A percentile compares a stretch with the other conserved stretches of the same genome.
These are phyloP conservation scores for Aspergillus sp. DNA, from an alignment of 2,329 filamentous ascomycete genomes.

Conservation along the genomic window DNA sequence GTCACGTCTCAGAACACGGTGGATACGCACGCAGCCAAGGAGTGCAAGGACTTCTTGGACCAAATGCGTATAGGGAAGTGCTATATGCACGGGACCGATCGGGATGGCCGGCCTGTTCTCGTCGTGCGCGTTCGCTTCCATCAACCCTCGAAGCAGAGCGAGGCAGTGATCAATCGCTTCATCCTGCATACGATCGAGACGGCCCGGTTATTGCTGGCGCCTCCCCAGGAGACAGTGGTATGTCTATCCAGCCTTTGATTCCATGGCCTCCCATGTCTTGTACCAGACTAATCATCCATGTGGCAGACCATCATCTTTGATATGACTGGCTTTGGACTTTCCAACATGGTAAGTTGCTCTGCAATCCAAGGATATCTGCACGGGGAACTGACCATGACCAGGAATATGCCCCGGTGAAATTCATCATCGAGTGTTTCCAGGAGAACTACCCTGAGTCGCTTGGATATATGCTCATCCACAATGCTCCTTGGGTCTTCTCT, in stretches of 20 bases:
- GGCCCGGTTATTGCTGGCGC: constrained; percentile 73
- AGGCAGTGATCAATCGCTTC: constrained; percentile 78
- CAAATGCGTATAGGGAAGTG: constrained; percentile 89
- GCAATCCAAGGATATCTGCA: too few species aligned
- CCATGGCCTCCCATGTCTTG: not conserved
- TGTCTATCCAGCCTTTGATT: constrained; percentile 34
- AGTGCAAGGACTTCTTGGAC: constrained; percentile 72
- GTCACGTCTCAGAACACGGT: constrained; percentile 61
- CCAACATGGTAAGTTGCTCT: constrained; percentile 75
- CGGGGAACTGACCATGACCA: constrained; percentile 28
- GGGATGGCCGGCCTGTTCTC: constrained; percentile 78
- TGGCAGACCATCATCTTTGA: constrained; percentile 84
- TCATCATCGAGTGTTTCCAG: constrained; percentile 98
- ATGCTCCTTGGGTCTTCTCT: constrained; percentile 90
- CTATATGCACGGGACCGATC: constrained; percentile 83
- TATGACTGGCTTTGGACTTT: constrained; percentile 87
- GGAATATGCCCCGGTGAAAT: constrained; percentile 95
- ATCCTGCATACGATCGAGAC: constrained; percentile 94
- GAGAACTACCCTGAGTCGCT: constrained; percentile 94
- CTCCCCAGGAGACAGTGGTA: constrained; percentile 86
- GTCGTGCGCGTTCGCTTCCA: constrained; percentile 80
- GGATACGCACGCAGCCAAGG: constrained; percentile 63
- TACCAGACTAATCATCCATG: not conserved
- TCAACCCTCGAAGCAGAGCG: constrained; percentile 78
- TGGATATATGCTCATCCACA: constrained; percentile 88